phyloP scores from a whole-genome alignment of 257 asterid species.

The Nicotiana sylvestris region DNA sequence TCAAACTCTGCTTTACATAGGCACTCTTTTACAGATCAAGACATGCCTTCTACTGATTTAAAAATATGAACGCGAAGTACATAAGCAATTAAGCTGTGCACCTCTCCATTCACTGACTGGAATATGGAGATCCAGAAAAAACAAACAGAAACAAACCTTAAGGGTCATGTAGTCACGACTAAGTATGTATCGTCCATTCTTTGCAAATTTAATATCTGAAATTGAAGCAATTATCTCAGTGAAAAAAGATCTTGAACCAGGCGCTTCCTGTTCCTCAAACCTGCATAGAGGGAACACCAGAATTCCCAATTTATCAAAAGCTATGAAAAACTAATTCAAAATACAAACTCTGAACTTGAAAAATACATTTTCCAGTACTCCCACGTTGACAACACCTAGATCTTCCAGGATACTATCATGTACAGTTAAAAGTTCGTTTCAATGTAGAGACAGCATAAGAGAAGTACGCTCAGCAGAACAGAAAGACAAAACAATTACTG shows the following conservation, averaged over 20 bases:
- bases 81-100: background rate
- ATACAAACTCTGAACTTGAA: background rate
- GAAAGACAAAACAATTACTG: background rate
- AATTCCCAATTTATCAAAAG: slow-evolving; percentile 1
- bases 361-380: background rate
- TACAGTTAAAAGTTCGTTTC: background rate
- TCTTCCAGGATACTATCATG: slow-evolving; percentile 4
- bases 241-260: slow-evolving; percentile 85
- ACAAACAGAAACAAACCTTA: slow-evolving; percentile 39
- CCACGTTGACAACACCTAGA: background rate
- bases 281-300: slow-evolving; percentile 29
- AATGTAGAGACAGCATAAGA: background rate
- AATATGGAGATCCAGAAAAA: slow-evolving; percentile 3
- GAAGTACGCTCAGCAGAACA: background rate
- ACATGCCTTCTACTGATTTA: background rate
- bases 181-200: slow-evolving; percentile 71
- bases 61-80: background rate
- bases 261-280: slow-evolving; percentile 84
- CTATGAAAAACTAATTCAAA: background rate
- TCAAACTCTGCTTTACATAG: background rate
- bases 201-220: slow-evolving; percentile 79
- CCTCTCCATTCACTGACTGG: background rate
- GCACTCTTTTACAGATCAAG: background rate
- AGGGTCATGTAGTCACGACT: slow-evolving; percentile 95
- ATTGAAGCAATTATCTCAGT: slow-evolving; percentile 83